phyloP scores from a whole-genome alignment of 371 early-diverging fungal species.

The Dichotomocladium elegans region DNA sequence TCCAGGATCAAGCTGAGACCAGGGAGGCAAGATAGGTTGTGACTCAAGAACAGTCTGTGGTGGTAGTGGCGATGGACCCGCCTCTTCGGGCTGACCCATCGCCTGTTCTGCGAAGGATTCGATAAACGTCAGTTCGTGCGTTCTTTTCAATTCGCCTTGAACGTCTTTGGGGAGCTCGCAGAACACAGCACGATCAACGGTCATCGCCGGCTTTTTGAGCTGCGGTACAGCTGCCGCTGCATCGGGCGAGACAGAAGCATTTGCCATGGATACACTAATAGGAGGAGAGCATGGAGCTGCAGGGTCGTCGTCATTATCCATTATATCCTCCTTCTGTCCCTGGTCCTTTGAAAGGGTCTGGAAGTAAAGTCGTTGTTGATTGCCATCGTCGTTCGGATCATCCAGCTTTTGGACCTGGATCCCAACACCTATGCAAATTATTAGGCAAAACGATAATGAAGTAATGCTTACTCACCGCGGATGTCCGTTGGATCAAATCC shows the following conservation, averaged over 20 bases:
- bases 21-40: slow-evolving; percentile 34
- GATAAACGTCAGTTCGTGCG: not conserved
- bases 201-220: slow-evolving; percentile 10
- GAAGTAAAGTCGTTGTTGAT: not conserved
- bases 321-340: not conserved
- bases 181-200: slow-evolving; percentile 19
- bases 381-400: slow-evolving; percentile 6
- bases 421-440: slow-evolving; percentile 38
- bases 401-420: slow-evolving; percentile 62
- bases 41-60: slow-evolving; percentile 4
- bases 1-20: slow-evolving; percentile 51
- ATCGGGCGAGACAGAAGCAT: slow-evolving; percentile 3
- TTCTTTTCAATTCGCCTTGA: slow-evolving; percentile 16
- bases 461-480: slow-evolving; percentile 34
- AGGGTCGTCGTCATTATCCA: not conserved
- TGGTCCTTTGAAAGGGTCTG: too few species aligned
- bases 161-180: slow-evolving; percentile 21
- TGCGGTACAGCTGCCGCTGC: too few species aligned
- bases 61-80: slow-evolving; percentile 11
- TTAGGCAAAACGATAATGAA: not conserved
- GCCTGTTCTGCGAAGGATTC: not conserved
- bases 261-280: not conserved
- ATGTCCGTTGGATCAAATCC: slow-evolving; percentile 50
- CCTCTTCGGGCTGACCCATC: not conserved
- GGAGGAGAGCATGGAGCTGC: slow-evolving; percentile 7